Evolutionary conservation across 2,329 filamentous ascomycete species (phyloP).

Genomic region (Fusarium sp.): DNA sequence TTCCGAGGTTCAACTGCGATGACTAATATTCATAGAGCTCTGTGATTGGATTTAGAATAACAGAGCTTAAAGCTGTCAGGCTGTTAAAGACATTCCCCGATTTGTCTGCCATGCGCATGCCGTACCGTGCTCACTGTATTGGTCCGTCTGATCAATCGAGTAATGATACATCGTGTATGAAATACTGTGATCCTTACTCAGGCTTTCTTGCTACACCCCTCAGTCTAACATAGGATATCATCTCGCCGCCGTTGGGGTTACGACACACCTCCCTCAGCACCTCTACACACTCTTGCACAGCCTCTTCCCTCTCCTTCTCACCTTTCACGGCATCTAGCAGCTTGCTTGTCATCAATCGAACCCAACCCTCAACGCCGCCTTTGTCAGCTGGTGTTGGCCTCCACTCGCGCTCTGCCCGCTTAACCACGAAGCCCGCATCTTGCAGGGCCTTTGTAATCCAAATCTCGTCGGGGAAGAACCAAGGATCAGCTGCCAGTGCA

Average conservation of each 20-base stretch:
- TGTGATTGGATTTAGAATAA: background rate
- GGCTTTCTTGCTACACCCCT: conserved; percentile 59
- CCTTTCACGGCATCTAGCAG: conserved; percentile 65
- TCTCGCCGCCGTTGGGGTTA: conserved; percentile 66
- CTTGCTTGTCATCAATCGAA: conserved; percentile 69
- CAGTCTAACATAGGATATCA: conserved; percentile 65
- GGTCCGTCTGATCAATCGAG: background rate
- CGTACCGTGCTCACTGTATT: background rate
- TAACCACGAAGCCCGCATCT: conserved; percentile 61
- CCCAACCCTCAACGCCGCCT: conserved; percentile 73
- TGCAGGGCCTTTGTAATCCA: conserved; percentile 64
- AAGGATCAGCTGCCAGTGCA: conserved; percentile 66
- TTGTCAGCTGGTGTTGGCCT: conserved; percentile 68
- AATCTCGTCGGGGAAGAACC: conserved; percentile 76
- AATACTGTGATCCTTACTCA: conserved; percentile 7
- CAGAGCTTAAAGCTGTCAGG: background rate
- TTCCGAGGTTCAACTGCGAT: conserved; percentile 31
- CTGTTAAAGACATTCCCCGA: background rate
- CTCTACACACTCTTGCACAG: conserved; percentile 64
- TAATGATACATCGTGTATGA: background rate
- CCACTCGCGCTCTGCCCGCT: conserved; percentile 70
- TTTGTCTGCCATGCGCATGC: background rate
- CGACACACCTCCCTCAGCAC: conserved; percentile 65
- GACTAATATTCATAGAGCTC: conserved; percentile 34
- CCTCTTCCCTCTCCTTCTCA: conserved; percentile 60